These are phyloP conservation scores for Populus tremula DNA, from an alignment of 345 rosid genomes.

Conservation along the genomic window DNA sequence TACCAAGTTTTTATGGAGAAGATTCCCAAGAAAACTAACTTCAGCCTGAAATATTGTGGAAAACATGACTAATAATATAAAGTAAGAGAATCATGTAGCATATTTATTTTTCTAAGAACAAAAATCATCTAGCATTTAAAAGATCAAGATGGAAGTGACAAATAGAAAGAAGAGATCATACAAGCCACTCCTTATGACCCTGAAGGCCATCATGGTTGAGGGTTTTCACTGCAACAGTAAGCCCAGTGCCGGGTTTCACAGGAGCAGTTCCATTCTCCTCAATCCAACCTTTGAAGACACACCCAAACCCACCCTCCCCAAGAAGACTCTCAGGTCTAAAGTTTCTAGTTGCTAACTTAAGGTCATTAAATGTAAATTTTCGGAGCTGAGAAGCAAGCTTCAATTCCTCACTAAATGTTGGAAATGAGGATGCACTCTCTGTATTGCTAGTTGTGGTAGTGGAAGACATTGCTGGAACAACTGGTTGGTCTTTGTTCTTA, in stretches of 20 bases:
- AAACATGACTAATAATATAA: background rate
- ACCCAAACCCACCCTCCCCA: constrained; percentile 36
- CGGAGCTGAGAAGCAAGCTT: constrained; percentile 28
- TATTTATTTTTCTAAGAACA: background rate
- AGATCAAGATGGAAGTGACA: background rate
- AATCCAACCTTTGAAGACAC: constrained; percentile 32
- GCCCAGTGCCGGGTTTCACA: constrained; percentile 33
- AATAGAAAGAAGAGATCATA: background rate
- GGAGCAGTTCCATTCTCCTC: constrained; percentile 35
- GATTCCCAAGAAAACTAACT: constrained; percentile 31
- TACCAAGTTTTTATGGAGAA: constrained; percentile 31
- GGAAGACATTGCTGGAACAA: constrained; percentile 17
- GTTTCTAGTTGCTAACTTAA: constrained; percentile 28
- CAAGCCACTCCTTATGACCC: constrained; percentile 35
- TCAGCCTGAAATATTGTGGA: constrained; percentile 22
- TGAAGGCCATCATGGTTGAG: constrained; percentile 34
- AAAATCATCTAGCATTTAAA: background rate
- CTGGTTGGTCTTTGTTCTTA: constrained; percentile 19
- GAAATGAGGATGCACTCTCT: constrained; percentile 27
- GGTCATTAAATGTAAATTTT: constrained; percentile 25
- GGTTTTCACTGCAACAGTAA: constrained; percentile 29
- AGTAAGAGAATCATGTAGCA: background rate
- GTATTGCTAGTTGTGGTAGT: constrained; percentile 18
- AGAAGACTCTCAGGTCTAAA: constrained; percentile 34
- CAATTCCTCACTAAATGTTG: constrained; percentile 30